phyloP scores from a whole-genome alignment of 495 filamentous ascomycete genomes.

The Penicilliopsis zonata region DNA sequence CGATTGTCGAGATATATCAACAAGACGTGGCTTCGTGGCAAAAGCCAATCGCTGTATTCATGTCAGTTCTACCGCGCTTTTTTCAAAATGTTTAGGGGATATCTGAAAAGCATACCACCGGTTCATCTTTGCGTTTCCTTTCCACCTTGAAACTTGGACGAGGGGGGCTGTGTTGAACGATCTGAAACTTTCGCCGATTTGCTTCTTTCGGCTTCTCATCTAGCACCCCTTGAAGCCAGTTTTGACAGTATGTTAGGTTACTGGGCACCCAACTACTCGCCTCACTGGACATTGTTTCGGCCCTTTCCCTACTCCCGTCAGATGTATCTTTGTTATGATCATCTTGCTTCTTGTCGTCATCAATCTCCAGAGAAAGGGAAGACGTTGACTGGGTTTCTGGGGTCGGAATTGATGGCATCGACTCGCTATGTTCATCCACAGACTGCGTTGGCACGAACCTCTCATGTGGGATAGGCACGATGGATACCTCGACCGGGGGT shows the following conservation, averaged over 20 bases:
- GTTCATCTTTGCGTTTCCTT: slow-evolving; percentile 15
- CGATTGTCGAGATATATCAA: slow-evolving; percentile 32
- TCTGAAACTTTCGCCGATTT: slow-evolving; percentile 29
- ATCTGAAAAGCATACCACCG: slow-evolving; percentile 15
- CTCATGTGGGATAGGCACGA: slow-evolving; percentile 29
- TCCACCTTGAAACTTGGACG: slow-evolving; percentile 18
- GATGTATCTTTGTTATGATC: slow-evolving; percentile 8
- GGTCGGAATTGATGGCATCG: slow-evolving; percentile 8
- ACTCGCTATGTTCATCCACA: slow-evolving; percentile 3
- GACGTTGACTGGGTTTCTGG: slow-evolving; percentile 7
- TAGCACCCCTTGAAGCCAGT: slow-evolving; percentile 31
- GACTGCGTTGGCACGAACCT: slow-evolving; percentile 21
- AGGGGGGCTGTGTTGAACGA: slow-evolving; percentile 27
- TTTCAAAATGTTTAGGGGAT: too few species aligned
- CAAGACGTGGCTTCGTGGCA: slow-evolving; percentile 30
- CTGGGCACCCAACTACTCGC: slow-evolving; percentile 28
- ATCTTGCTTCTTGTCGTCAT: too few species aligned
- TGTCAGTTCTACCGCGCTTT: slow-evolving; percentile 8
- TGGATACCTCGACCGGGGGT: slow-evolving; percentile 7
- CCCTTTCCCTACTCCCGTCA: slow-evolving; percentile 16
- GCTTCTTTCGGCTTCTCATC: slow-evolving; percentile 15
- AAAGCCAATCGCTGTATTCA: slow-evolving; percentile 22
- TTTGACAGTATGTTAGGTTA: slow-evolving; percentile 30
- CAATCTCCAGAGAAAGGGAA: too few species aligned
- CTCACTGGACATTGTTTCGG: slow-evolving; percentile 29